Base-by-base conservation (phyloP, 768 basidiomycete species). In the Psilocybe cubensis region DNA sequence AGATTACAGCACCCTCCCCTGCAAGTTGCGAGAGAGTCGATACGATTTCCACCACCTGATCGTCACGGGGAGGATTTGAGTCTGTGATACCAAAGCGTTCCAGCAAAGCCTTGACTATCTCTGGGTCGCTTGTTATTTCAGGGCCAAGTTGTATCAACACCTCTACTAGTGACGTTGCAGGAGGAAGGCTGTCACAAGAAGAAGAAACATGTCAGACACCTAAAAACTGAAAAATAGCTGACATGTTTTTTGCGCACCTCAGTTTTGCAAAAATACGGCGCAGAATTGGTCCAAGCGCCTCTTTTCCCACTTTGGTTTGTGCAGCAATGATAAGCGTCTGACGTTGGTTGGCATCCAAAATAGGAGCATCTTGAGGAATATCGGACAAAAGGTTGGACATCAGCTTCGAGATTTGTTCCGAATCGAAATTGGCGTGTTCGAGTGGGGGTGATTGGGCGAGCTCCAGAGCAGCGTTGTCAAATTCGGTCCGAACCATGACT, bases 391-490 rank as follows among this genome's bases (percentile, higher is more conserved):
- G 78, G 70, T 93, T 94, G 46, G 86, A 79, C 76, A 95, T 82
- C 62, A 96, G 76, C 76, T 91, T 91, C 59, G 85, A 82, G 57
- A 92, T 79, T 66, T 93, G 92, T 45, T 80, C 79, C 11, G 88
- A 85, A 20, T 83, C 82, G 57, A 94, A 78, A 71, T 92, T 90
- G 42, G 87, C 87, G 66, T 89, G 85, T 71, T 94, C 93, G 66
- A 92, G 91, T 38, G 87, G 87, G 11, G 91, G 88, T 48, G 85
- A 87, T 64, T 91, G 90, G 69, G 88, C 90, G 46, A 94, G 76
- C 18, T 89, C 83, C 54, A 89, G 70, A 17, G 87, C 79, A 3
- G 91, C 91, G 57, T 86, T 87, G 67, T 93, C 92, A 65, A 94
- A 94, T 59, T 93, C 90, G 54, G 79, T 68, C 47, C 87, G 89